Percentiles rank a stretch among this genome's conserved stretches.
Evolutionary conservation across 495 filamentous ascomycete species (phyloP).

Genomic region (Lasiosphaeria hispida): DNA sequence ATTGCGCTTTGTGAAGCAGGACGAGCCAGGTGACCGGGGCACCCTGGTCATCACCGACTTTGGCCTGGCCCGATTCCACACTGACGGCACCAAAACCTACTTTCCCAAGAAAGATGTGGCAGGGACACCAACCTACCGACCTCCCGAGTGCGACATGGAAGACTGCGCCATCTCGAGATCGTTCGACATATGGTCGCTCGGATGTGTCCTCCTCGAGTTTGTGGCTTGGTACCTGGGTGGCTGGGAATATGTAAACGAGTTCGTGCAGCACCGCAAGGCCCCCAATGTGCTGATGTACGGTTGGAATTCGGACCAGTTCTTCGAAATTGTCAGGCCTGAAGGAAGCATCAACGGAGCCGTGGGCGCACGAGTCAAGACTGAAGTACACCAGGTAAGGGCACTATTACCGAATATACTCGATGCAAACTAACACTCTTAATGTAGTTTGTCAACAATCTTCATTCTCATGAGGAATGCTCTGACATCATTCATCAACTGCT

Average conservation of each 20-base stretch:
- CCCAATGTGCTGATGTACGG: not conserved
- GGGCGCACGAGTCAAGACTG: not conserved
- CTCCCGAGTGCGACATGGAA: slow-evolving; percentile 17
- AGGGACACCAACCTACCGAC: slow-evolving; percentile 14
- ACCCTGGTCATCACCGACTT: slow-evolving; percentile 16
- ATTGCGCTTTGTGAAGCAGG: not conserved
- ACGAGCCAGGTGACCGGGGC: not conserved
- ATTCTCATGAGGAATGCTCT: not conserved
- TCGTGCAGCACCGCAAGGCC: slow-evolving; percentile 1
- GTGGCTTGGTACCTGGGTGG: slow-evolving; percentile 28
- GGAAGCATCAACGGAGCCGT: not conserved
- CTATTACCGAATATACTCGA: no score
- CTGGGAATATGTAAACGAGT: not conserved
- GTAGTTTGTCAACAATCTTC: slow-evolving; percentile 3
- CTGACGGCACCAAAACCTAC: slow-evolving; percentile 8
- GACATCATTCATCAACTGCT: slow-evolving; percentile 1
- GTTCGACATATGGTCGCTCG: slow-evolving; percentile 28
- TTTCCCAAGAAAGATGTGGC: not conserved
- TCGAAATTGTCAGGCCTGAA: slow-evolving; percentile 1
- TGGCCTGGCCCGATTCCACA: slow-evolving; percentile 9
- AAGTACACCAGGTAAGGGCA: slow-evolving; percentile 1
- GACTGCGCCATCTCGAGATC: not conserved
- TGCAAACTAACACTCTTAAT: not conserved
- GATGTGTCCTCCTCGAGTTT: slow-evolving; percentile 29
- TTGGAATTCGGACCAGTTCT: slow-evolving; percentile 6